A percentile compares a stretch with the other conserved stretches of the same genome.
These are phyloP conservation scores for Aquilaria sinensis DNA, from an alignment of 345 rosid species.

Conservation along the genomic window DNA sequence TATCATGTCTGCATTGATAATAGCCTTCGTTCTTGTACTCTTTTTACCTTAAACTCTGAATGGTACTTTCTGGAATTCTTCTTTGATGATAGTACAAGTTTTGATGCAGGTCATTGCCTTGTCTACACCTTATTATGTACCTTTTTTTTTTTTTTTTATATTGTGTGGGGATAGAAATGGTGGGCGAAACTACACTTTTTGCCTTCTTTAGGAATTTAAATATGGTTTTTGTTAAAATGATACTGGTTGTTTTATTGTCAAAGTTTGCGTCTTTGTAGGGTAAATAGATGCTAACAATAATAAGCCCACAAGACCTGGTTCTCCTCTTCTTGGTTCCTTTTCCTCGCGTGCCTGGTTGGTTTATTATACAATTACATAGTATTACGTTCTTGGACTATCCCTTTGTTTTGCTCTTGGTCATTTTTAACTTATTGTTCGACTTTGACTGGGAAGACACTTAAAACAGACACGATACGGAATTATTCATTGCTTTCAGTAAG, in stretches of 20 bases:
- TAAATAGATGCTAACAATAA: neutral
- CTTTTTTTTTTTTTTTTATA: neutral
- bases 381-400: neutral
- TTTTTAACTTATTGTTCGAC: too few species aligned
- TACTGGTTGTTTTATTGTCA: neutral
- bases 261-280: neutral
- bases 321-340: too few species aligned
- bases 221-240: too few species aligned
- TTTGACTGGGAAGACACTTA: too few species aligned
- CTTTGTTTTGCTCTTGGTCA: neutral
- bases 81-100: neutral
- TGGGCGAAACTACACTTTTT: too few species aligned
- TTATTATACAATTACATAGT: neutral
- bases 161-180: neutral
- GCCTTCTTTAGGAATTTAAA: too few species aligned
- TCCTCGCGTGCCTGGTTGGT: neutral
- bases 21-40: neutral
- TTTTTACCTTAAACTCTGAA: too few species aligned
- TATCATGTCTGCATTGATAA: neutral
- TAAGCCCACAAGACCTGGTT: neutral
- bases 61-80: neutral
- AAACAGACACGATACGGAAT: too few species aligned
- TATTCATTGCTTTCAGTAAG: too few species aligned
- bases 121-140: neutral
- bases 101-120: neutral